Base-by-base conservation (phyloP, 140 eudicot genomes). In the Flaveria floridana region DNA sequence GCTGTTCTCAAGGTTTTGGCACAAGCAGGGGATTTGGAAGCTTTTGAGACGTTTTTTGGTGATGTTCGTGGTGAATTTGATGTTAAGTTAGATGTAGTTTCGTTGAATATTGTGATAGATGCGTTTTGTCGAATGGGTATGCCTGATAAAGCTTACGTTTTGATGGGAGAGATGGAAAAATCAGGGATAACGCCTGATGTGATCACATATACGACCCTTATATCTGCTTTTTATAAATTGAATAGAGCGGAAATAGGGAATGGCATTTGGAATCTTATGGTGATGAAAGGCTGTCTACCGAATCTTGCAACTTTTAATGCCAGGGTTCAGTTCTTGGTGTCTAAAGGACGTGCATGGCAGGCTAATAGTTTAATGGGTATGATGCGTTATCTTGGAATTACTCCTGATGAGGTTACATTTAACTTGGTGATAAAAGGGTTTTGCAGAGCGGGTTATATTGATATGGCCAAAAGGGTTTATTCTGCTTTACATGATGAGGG, bases 371-470 rank as follows among this genome's bases (percentile, higher is more conserved):
- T 92, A 85, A 73, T 89, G 92, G 80, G 77, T 2, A 59, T 87
- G 87, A 92, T 92, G 97, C 83, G 83, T 19, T 48, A 79, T 34
- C 18, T 79, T 51, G 79, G 76, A 76, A 81, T 87, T 10, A 34
- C 9, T 48, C 89, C 96, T 0, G 96, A 89, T 76, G 95, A 87
- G 83, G 87, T 87, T 65, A 87, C 95, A 0, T 92, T 80, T 81
- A 92, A 92, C 68, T 84, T 92, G 85, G 96, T 89, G 79, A 92
- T 92, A 52, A 92, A 92, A 83, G 97, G 96, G n/a, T 89, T 87
- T 81, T 85, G 83, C 70, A 74, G 68, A 30, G 89, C 90, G 6
- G 89, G 92, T 23, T 82, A 74, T 76, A 62, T 80, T 78, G 90
- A 92, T 50, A 92, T 89, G 97, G 97, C 92, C 6, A 82, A 84